Evolutionary conservation across 2,329 filamentous ascomycete species (phyloP).

Genomic region (Venturia oleaginea): DNA sequence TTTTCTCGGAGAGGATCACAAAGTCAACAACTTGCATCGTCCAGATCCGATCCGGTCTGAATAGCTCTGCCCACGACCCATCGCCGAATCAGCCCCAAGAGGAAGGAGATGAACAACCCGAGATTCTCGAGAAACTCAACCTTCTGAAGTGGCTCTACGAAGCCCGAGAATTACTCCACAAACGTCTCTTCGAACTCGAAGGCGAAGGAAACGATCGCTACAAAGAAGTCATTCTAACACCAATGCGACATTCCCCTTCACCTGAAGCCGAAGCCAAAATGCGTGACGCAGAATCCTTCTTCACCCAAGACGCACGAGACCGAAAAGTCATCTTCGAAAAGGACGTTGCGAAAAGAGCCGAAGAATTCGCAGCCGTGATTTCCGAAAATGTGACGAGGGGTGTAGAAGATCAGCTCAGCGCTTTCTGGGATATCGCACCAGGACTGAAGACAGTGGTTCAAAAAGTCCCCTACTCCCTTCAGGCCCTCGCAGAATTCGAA

Average conservation of each 20-base stretch:
- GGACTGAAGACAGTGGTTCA: conserved; percentile 69
- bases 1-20: conserved; percentile 66
- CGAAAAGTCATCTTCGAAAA: conserved; percentile 62
- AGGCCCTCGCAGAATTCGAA: conserved; percentile 46
- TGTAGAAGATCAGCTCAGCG: conserved; percentile 82
- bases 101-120: conserved; percentile 89
- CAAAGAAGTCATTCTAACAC: conserved; percentile 70
- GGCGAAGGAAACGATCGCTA: conserved; percentile 81
- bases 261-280: conserved; percentile 67
- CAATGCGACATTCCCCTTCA: conserved; percentile 54
- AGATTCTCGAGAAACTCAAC: conserved; percentile 87
- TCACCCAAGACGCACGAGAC: conserved; percentile 65
- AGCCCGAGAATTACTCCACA: conserved; percentile 76
- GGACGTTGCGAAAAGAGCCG: conserved; percentile 62
- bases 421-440: conserved; percentile 97
- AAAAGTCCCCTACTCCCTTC: conserved; percentile 56
- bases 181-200: conserved; percentile 75
- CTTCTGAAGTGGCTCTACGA: conserved; percentile 97
- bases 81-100: conserved; percentile 76
- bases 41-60: conserved; percentile 55
- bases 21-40: conserved; percentile 70
- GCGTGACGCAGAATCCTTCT: conserved; percentile 70
- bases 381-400: conserved; percentile 79
- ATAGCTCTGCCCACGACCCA: conserved; percentile 21
- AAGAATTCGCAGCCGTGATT: conserved; percentile 68